phyloP scores from a whole-genome alignment of 352 stramenopile species.

The Aphanomyces astaci region DNA sequence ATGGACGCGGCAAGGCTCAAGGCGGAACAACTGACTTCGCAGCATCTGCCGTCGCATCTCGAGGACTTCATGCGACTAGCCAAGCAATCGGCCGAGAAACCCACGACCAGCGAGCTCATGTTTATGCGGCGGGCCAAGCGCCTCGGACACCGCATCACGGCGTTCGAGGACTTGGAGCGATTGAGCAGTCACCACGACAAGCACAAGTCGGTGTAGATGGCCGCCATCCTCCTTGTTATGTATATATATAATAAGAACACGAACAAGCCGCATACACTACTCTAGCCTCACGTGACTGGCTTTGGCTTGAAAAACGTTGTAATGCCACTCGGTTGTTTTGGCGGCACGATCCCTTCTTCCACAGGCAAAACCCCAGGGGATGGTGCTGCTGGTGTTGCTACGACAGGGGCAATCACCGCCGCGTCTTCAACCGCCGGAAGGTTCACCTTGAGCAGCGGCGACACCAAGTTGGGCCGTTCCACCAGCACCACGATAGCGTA shows the following conservation, averaged over 20 bases:
- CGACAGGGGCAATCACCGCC: not conserved
- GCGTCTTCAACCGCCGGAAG: not conserved
- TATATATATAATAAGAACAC: too few species aligned
- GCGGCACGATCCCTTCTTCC: conserved; percentile 12
- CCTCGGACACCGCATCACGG: conserved; percentile 12
- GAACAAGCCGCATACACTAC: not conserved
- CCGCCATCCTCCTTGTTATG: too few species aligned
- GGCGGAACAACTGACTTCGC: not conserved
- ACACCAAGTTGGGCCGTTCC: not conserved
- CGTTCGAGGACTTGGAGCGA: conserved; percentile 1
- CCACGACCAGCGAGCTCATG: conserved; percentile 20
- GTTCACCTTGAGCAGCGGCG: conserved; percentile 8
- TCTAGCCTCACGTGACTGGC: not conserved
- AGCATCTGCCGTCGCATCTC: conserved; percentile 23
- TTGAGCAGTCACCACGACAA: not conserved
- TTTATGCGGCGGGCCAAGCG: conserved; percentile 26
- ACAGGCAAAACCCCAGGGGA: too few species aligned
- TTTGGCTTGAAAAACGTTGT: conserved; percentile 8
- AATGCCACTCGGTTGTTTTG: not conserved
- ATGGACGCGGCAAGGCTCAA: conserved; percentile 2
- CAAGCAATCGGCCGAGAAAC: conserved; percentile 9
- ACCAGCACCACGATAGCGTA: not conserved
- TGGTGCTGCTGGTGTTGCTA: not conserved
- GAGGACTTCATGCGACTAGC: conserved; percentile 25
- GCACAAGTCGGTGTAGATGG: not conserved